These are phyloP conservation scores for Coniella vitis DNA, from an alignment of 2,329 filamentous ascomycete species.

Conservation along the genomic window DNA sequence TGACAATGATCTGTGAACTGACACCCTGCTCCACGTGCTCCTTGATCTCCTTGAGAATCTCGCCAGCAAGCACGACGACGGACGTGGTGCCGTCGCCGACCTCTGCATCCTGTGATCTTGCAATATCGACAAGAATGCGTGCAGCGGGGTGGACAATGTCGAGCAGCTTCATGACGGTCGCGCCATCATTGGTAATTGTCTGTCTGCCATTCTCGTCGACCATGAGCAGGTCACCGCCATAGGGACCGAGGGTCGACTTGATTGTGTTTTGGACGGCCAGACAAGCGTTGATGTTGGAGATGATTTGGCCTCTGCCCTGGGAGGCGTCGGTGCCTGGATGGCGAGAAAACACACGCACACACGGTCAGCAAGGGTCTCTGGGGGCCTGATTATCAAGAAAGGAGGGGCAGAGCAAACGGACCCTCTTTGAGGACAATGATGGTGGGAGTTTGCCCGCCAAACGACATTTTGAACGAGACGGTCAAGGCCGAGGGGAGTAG, in stretches of 20 bases:
- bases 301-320: slow-evolving; percentile 91
- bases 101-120: slow-evolving; percentile 97
- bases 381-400: slow-evolving; percentile 18
- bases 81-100: slow-evolving; percentile 97
- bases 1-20: slow-evolving; percentile 96
- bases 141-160: slow-evolving; percentile 98
- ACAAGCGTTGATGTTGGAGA: slow-evolving; percentile 98
- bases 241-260: slow-evolving; percentile 91
- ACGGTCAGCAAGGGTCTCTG: slow-evolving; percentile 17
- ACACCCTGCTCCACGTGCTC: slow-evolving; percentile 95
- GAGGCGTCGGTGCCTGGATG: slow-evolving; percentile 85
- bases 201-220: slow-evolving; percentile 93
- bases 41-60: slow-evolving; percentile 94
- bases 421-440: slow-evolving; percentile 98
- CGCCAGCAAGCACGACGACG: slow-evolving; percentile 93
- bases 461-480: slow-evolving; percentile 62
- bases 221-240: slow-evolving; percentile 92
- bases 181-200: slow-evolving; percentile 98
- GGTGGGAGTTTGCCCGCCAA: slow-evolving; percentile 93
- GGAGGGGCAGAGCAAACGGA: slow-evolving; percentile 42
- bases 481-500: background rate
- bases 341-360: too few species aligned
- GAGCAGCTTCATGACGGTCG: slow-evolving; percentile 99
- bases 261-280: slow-evolving; percentile 92
- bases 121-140: slow-evolving; percentile 95